Base-by-base conservation (phyloP, 495 filamentous ascomycete genomes). In the Penicillium pulvis region DNA sequence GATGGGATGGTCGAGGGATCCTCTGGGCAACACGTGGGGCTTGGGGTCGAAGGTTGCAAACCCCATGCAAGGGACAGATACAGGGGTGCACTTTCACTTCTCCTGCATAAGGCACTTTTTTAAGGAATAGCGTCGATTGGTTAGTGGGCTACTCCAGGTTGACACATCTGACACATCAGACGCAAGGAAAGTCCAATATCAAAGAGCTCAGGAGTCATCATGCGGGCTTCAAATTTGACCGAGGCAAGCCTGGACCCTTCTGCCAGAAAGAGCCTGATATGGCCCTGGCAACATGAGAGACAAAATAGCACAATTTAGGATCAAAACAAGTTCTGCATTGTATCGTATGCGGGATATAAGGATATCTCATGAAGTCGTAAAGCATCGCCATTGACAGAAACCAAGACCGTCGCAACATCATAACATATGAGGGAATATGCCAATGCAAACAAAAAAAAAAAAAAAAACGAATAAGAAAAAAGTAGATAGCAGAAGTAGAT, bases 351-450 rank as follows among this genome's bases (percentile, higher is more conserved):
- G 39, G 39, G 39, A 41, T 41, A 41, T 56, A 51, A 55, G 51
- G 46, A 62, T 69, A 65, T 57, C 53, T 70, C 65, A 50, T 70
- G 46, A 67, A 52, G 49, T 70, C 61, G 42, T 70, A 46, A 63
- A 44, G 52, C 36, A 58, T 70, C 41, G 51, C 53, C 53, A 47
- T 35, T 41, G 49, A 43, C 41, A 54, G 12, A 49, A 23, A 49
- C 16, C 16, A 49, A 49, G 14, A 17, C 14, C 6, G 26, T 28
- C 24, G 12, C 46, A 36, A 36, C 10, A 12, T 36, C 33, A 14
- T 10, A 20, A 7, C 20, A 14, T 16, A 31, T 49, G 26, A 14
- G 16, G 16, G 5, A 49, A 17, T n/a, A 41, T 41, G 39, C 4
- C 39, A 41, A 41, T 41, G 39, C n/a, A 43, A 53, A 6, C 2